A percentile compares a stretch with the other conserved stretches of the same genome.
Evolutionary conservation across 352 stramenopile genomes (phyloP).

Genomic region (Aphanomyces stellatus): DNA sequence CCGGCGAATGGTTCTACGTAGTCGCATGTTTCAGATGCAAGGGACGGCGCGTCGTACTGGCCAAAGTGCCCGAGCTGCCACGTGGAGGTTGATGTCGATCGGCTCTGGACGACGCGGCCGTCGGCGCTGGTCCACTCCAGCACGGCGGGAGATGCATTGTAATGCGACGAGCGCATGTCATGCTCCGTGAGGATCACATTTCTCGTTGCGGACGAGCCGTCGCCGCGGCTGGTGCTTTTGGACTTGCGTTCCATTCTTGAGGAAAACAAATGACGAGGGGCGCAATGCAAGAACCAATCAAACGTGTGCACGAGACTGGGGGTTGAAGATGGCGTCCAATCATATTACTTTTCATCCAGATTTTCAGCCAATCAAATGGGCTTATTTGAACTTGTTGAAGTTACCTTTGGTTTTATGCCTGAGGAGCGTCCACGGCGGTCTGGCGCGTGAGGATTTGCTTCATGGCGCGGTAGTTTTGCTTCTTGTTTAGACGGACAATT

Average conservation of each 20-base stretch:
- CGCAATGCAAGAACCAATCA: background rate
- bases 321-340: no score
- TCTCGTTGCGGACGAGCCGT: background rate
- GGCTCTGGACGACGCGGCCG: background rate
- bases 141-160: background rate
- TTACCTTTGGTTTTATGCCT: no score
- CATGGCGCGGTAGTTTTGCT: slow-evolving; percentile 13
- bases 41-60: background rate
- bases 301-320: no score
- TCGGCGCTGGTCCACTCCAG: background rate
- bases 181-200: background rate
- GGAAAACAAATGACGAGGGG: background rate
- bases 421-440: no score
- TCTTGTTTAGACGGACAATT: slow-evolving; percentile 9
- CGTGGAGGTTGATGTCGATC: background rate
- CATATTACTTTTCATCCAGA: background rate
- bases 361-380: no score
- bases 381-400: no score
- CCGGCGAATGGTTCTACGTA: slow-evolving; percentile 21
- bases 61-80: background rate
- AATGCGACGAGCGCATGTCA: slow-evolving; percentile 11
- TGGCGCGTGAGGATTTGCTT: slow-evolving; percentile 10
- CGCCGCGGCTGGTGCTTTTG: background rate
- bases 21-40: no score
- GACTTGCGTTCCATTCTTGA: background rate